phyloP scores from a whole-genome alignment of 139 green algal species.

The Eudorina sp. region DNA sequence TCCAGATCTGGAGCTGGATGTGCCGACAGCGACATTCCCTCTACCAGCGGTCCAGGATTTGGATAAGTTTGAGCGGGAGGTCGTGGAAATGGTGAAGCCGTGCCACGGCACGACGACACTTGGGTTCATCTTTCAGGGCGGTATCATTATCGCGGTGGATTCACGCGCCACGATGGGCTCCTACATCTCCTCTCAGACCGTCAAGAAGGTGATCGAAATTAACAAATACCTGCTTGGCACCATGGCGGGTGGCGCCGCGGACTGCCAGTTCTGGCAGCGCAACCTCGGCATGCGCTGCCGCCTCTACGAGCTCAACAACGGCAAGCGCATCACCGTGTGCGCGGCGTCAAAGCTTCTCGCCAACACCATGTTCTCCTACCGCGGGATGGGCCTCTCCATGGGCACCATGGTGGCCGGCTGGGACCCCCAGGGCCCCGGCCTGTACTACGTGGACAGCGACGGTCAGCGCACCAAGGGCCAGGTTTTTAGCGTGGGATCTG shows the following conservation, averaged over 20 bases:
- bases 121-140: conserved; percentile 97
- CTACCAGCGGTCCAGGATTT: conserved; percentile 64
- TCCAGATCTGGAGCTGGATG: neutral
- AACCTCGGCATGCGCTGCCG: conserved; percentile 97
- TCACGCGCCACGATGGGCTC: conserved; percentile 96
- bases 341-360: conserved; percentile 98
- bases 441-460: conserved; percentile 99
- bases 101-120: conserved; percentile 98
- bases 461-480: conserved; percentile 95
- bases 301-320: conserved; percentile 96
- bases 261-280: conserved; percentile 98
- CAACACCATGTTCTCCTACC: conserved; percentile 99
- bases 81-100: conserved; percentile 97
- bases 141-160: conserved; percentile 98
- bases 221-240: conserved; percentile 98
- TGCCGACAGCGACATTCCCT: conserved; percentile 43
- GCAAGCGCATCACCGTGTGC: conserved; percentile 95
- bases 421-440: conserved; percentile 87
- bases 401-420: conserved; percentile 98
- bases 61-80: conserved; percentile 94
- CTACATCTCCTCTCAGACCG: conserved; percentile 98
- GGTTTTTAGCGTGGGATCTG: conserved; percentile 96
- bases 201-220: conserved; percentile 99
- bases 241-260: conserved; percentile 98
- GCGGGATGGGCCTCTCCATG: conserved; percentile 97